phyloP scores from a whole-genome alignment of 2,329 filamentous ascomycete species.

The Fusarium austroafricanum region DNA sequence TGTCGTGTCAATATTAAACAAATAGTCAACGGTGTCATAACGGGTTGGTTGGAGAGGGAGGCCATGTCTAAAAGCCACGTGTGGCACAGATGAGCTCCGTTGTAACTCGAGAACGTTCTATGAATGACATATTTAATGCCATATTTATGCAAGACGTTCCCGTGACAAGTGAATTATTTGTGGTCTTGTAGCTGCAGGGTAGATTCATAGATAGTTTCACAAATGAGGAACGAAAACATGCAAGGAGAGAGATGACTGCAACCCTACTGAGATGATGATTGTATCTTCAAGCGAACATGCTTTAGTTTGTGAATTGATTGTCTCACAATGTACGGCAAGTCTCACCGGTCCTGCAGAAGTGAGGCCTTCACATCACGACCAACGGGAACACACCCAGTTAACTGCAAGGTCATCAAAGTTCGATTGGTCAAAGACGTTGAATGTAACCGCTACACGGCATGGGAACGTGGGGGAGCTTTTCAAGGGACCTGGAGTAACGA shows the following conservation, averaged over 20 bases:
- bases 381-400: conserved; percentile 35
- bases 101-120: conserved; percentile 44
- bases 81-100: conserved; percentile 25
- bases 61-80: conserved; percentile 23
- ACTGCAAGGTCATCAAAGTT: conserved; percentile 13
- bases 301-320: background rate
- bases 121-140: conserved; percentile 45
- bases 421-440: conserved; percentile 28
- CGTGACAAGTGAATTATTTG: background rate
- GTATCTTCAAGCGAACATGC: background rate
- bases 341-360: conserved; percentile 31
- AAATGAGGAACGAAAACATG: background rate
- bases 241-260: background rate
- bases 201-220: background rate
- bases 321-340: conserved; percentile 1
- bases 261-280: background rate
- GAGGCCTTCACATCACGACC: conserved; percentile 20
- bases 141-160: conserved; percentile 6
- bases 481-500: conserved; percentile 16
- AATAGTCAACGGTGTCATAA: conserved; percentile 39
- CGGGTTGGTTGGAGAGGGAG: conserved; percentile 25
- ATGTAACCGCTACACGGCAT: conserved; percentile 26
- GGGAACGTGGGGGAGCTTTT: conserved; percentile 15
- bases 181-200: background rate
- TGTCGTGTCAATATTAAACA: conserved; percentile 42